A percentile compares a stretch with the other conserved stretches of the same genome.
These are phyloP conservation scores for Tricholoma sp. DNA, from an alignment of 768 basidiomycete species.

Conservation along the genomic window DNA sequence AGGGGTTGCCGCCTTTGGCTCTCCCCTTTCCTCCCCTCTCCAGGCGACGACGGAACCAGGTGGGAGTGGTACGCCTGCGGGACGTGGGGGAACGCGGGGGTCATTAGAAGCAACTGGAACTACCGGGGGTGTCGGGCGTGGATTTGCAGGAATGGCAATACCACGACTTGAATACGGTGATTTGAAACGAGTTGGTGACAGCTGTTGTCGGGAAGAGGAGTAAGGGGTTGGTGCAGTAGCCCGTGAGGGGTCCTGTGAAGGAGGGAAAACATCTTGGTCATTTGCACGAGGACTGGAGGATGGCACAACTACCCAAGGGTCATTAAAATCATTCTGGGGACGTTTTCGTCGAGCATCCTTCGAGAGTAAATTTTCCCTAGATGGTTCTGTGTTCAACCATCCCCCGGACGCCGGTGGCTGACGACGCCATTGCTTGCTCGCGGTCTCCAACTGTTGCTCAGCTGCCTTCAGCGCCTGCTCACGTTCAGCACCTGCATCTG, in stretches of 20 bases:
- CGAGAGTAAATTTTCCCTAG: conserved; percentile 25
- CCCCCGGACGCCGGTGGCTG: conserved; percentile 21
- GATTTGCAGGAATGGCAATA: conserved; percentile 30
- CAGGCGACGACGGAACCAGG: conserved; percentile 43
- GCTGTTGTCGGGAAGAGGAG: conserved; percentile 24
- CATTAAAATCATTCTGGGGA: conserved; percentile 20
- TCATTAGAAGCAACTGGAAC: conserved; percentile 28
- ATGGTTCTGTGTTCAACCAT: conserved; percentile 26
- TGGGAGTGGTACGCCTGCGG: conserved; percentile 42
- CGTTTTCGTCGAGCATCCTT: conserved; percentile 21
- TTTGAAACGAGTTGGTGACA: conserved; percentile 25
- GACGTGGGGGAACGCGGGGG: conserved; percentile 26
- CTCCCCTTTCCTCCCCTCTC: conserved; percentile 42
- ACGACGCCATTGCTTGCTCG: conserved; percentile 27
- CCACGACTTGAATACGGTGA: conserved; percentile 25
- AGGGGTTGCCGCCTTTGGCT: conserved; percentile 31
- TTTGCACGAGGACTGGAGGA: conserved; percentile 23
- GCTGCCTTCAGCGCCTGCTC: conserved; percentile 35
- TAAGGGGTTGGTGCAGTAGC: conserved; percentile 15
- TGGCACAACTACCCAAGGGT: conserved; percentile 26
- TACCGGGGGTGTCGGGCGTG: conserved; percentile 35
- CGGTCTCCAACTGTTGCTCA: conserved; percentile 32
- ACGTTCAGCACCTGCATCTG: conserved; percentile 48
- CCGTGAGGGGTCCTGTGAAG: conserved; percentile 19
- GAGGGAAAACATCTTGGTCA: conserved; percentile 24